Evolutionary conservation across 1,139 yeast species (phyloP).

Genomic region (Sugiyamaella pinicola): DNA sequence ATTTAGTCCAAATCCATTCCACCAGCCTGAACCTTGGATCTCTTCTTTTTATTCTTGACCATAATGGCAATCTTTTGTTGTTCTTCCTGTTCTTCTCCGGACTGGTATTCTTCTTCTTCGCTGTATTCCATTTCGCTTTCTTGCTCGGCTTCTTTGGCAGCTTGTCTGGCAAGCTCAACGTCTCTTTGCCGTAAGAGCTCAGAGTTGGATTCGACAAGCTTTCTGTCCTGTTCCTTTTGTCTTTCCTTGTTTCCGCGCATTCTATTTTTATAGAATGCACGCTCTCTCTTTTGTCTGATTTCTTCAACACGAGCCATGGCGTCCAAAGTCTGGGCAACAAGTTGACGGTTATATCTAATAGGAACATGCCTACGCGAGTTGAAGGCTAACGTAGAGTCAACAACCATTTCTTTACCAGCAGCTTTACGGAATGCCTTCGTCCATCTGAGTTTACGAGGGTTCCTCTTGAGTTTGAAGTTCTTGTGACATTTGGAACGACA

Average conservation of each 20-base stretch:
- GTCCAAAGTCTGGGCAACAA: conserved; percentile 88
- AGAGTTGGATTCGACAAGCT: conserved; percentile 84
- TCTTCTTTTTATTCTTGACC: conserved; percentile 60
- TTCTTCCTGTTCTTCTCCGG: conserved; percentile 50
- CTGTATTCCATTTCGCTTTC: conserved; percentile 51
- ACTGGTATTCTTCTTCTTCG: conserved; percentile 43
- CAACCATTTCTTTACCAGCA: conserved; percentile 98
- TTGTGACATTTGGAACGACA: conserved; percentile 98
- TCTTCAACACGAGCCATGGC: conserved; percentile 97
- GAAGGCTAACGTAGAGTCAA: conserved; percentile 92
- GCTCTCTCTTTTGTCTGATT: conserved; percentile 93
- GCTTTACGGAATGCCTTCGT: conserved; percentile 99
- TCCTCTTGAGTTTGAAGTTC: conserved; percentile 96
- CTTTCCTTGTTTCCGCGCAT: conserved; percentile 96
- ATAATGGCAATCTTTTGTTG: conserved; percentile 74
- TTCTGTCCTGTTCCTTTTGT: conserved; percentile 81
- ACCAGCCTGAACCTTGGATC: conserved; percentile 16
- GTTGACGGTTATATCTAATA: conserved; percentile 94
- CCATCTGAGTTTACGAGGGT: conserved; percentile 98
- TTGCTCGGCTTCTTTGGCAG: conserved; percentile 63
- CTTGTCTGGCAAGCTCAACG: conserved; percentile 81
- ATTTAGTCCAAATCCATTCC: conserved; percentile 22
- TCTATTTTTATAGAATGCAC: conserved; percentile 98
- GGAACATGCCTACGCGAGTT: conserved; percentile 98
- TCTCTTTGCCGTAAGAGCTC: conserved; percentile 90